Percentiles rank a stretch among this genome's conserved stretches.
Conservation (phyloP, 1,139 yeast genomes). For the Candida tetrigidarum region DNA sequence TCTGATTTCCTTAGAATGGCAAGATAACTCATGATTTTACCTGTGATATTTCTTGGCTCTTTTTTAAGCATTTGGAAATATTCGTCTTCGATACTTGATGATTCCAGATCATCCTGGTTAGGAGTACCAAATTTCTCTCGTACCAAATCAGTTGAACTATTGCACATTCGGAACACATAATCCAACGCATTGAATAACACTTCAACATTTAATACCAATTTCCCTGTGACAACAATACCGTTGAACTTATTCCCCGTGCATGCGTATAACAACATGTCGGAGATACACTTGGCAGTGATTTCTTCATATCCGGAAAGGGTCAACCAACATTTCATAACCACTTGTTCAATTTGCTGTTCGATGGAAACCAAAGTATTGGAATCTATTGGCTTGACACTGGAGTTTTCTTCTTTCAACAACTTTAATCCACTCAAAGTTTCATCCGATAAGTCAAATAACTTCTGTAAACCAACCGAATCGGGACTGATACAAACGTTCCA, state of each 20-base stretch:
- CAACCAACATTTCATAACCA: conserved; percentile 85
- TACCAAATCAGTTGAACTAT: conserved; percentile 13
- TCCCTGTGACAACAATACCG: conserved; percentile 76
- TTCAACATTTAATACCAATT: conserved; percentile 74
- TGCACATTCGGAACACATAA: conserved; percentile 29
- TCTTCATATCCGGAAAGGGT: conserved; percentile 90
- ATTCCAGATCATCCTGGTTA: conserved; percentile 18
- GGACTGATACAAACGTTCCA: conserved; percentile 90
- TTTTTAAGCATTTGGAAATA: conserved; percentile 49
- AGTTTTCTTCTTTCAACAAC: conserved; percentile 8
- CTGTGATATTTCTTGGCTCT: conserved; percentile 89
- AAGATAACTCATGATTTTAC: conserved; percentile 76
- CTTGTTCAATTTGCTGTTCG: conserved; percentile 68
- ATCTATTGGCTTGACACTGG: conserved; percentile 30
- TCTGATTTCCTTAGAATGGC: conserved; percentile 68
- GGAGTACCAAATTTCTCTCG: conserved; percentile 10
- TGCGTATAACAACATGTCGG: conserved; percentile 89
- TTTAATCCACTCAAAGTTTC: conserved; percentile 27
- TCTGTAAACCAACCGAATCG: conserved; percentile 59
- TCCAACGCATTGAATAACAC: conserved; percentile 81
- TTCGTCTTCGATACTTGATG: conserved; percentile 19
- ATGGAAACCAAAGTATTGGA: conserved; percentile 56
- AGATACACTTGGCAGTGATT: conserved; percentile 87
- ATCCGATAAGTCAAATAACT: conserved; percentile 14
- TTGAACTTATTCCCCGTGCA: conserved; percentile 73